phyloP scores from a whole-genome alignment of 129 eudicot species.

The Cynara cardunculus region DNA sequence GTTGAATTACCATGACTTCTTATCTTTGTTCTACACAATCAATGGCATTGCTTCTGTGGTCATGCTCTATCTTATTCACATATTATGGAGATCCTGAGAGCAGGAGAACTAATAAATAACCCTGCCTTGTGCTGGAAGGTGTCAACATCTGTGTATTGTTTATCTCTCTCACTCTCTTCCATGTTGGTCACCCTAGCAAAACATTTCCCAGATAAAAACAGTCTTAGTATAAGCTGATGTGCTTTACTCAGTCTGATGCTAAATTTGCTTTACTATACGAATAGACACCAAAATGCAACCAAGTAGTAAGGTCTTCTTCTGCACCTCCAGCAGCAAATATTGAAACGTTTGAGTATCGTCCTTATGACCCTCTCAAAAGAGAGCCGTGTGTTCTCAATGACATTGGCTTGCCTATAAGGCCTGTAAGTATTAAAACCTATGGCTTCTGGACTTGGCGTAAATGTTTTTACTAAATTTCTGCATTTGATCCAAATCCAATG shows the following conservation, averaged over 20 bases:
- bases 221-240: background rate
- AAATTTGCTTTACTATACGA: constrained; percentile 2
- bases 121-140: too few species aligned
- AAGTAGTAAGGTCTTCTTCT: constrained; percentile 9
- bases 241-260: background rate
- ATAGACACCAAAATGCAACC: constrained; percentile 24
- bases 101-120: too few species aligned
- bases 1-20: background rate
- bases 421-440: constrained; percentile 41
- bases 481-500: background rate
- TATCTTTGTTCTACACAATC: too few species aligned
- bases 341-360: background rate
- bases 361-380: constrained; percentile 9
- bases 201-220: background rate
- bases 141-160: too few species aligned
- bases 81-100: too few species aligned
- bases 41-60: too few species aligned
- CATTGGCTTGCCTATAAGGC: constrained; percentile 59
- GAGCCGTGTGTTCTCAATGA: constrained; percentile 36
- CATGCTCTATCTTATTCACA: too few species aligned
- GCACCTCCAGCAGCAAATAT: constrained; percentile 12
- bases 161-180: background rate
- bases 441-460: constrained; percentile 13
- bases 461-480: background rate
- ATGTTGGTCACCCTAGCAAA: background rate